Evolutionary conservation across 108 stramenopile species (phyloP).

Genomic region (Chaetoceros tenuissimus): DNA sequence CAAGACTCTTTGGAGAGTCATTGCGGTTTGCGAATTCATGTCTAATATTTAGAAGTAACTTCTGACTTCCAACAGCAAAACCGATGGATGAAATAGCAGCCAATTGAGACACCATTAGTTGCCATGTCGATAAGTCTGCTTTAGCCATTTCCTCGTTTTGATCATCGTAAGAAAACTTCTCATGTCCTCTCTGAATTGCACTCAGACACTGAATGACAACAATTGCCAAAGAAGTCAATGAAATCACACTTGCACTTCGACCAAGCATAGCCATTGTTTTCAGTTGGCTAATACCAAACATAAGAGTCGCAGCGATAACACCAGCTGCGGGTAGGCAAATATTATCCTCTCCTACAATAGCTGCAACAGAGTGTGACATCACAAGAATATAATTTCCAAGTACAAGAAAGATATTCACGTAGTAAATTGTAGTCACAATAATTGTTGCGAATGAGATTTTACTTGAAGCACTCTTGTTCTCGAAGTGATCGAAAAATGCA

Average conservation of each 20-base stretch:
- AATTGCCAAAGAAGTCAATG: constrained; percentile 37
- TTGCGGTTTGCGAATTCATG: constrained; percentile 50
- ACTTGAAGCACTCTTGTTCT: not conserved
- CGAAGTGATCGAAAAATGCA: constrained; percentile 33
- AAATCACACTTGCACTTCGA: constrained; percentile 29
- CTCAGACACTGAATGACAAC: constrained; percentile 52
- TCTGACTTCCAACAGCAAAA: constrained; percentile 68
- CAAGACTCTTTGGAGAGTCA: constrained; percentile 43
- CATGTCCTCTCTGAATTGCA: constrained; percentile 12
- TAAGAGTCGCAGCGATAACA: constrained; percentile 43
- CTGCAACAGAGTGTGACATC: constrained; percentile 56
- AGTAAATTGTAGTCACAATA: constrained; percentile 45
- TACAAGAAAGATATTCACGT: constrained; percentile 62
- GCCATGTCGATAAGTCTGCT: not conserved
- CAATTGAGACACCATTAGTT: constrained; percentile 26
- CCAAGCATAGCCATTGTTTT: constrained; percentile 63
- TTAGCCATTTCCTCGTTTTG: not conserved
- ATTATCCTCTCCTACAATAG: constrained; percentile 38
- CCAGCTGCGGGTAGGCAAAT: constrained; percentile 57
- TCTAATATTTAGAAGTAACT: constrained; percentile 66
- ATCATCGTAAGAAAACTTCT: not conserved
- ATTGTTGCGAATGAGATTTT: constrained; percentile 4
- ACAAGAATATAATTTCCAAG: constrained; percentile 63
- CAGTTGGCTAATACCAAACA: constrained; percentile 52
- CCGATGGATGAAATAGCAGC: constrained; percentile 49